These are phyloP conservation scores for Saccharomycopsis hybrid DNA, from an alignment of 1,139 yeast genomes.

Conservation along the genomic window DNA sequence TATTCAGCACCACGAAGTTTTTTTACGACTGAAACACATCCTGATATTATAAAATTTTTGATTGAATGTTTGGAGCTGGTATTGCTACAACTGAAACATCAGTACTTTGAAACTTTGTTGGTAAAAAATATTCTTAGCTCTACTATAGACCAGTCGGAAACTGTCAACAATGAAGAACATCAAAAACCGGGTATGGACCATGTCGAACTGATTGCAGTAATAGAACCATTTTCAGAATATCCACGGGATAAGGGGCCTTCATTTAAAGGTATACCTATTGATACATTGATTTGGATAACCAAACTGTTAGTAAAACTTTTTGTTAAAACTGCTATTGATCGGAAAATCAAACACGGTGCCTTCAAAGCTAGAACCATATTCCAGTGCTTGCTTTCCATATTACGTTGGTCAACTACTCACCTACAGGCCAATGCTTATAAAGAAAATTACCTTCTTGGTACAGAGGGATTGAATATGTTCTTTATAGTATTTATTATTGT, in stretches of 20 bases:
- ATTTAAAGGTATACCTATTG: slow-evolving; percentile 1
- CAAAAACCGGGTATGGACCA: not conserved
- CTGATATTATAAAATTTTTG: slow-evolving; percentile 3
- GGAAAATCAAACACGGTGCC: slow-evolving; percentile 4
- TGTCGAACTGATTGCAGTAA: no score
- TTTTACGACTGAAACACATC: slow-evolving; percentile 9
- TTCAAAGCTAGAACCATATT: slow-evolving; percentile 5
- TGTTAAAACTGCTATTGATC: not conserved
- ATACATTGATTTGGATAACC: not conserved
- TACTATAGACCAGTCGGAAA: not conserved
- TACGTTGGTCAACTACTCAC: not conserved
- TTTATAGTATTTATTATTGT: slow-evolving; percentile 10
- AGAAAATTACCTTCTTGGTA: not conserved
- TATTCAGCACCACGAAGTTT: not conserved
- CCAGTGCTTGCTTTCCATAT: not conserved
- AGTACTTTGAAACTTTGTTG: slow-evolving; percentile 9
- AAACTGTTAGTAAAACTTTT: slow-evolving; percentile 3
- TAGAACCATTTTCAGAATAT: no score
- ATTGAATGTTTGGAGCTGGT: slow-evolving; percentile 3
- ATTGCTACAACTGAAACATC: slow-evolving; percentile 1
- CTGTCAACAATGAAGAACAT: not conserved
- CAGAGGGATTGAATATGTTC: slow-evolving; percentile 3
- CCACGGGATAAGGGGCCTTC: not conserved
- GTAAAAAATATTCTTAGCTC: slow-evolving; percentile 2
- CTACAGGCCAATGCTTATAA: not conserved